Conservation (phyloP, 805 yeast genomes). For the Zygoascus tannicola region DNA sequence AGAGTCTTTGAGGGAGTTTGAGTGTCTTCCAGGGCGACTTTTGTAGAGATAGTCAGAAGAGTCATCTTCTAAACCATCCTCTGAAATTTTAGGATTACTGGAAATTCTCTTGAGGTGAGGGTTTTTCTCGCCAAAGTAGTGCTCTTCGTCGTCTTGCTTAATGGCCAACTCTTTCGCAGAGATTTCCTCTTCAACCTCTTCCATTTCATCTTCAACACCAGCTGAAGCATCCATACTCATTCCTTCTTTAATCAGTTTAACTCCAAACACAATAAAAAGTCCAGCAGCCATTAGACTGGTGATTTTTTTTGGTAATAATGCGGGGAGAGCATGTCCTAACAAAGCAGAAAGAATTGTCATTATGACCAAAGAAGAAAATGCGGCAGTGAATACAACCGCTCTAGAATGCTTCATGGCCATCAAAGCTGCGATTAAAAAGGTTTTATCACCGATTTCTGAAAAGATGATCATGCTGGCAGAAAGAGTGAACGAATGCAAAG, state of each 20-base stretch:
- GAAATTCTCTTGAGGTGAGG: conserved; percentile 14
- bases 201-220: conserved; percentile 91
- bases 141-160: conserved; percentile 49
- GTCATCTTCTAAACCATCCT: conserved; percentile 29
- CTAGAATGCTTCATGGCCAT: conserved; percentile 96
- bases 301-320: conserved; percentile 65
- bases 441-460: conserved; percentile 97
- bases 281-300: conserved; percentile 77
- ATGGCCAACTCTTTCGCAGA: conserved; percentile 49
- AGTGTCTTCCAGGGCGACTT: conserved; percentile 12
- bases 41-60: conserved; percentile 12
- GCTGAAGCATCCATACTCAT: conserved; percentile 60
- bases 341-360: conserved; percentile 90
- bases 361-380: conserved; percentile 71
- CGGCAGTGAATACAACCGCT: conserved; percentile 76
- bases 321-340: conserved; percentile 85
- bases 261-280: conserved; percentile 75
- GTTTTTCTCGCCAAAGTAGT: conserved; percentile 31
- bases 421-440: conserved; percentile 90
- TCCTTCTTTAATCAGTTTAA: conserved; percentile 71
- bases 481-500: conserved; percentile 54
- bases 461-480: conserved; percentile 84
- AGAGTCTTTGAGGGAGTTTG: conserved; percentile 15
- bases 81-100: conserved; percentile 20
- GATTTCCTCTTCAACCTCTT: conserved; percentile 93